Percentiles rank a stretch among this genome's conserved stretches.
phyloP scores from a whole-genome alignment of 176 grass and related monocot species.

The Oryza officinalis region DNA sequence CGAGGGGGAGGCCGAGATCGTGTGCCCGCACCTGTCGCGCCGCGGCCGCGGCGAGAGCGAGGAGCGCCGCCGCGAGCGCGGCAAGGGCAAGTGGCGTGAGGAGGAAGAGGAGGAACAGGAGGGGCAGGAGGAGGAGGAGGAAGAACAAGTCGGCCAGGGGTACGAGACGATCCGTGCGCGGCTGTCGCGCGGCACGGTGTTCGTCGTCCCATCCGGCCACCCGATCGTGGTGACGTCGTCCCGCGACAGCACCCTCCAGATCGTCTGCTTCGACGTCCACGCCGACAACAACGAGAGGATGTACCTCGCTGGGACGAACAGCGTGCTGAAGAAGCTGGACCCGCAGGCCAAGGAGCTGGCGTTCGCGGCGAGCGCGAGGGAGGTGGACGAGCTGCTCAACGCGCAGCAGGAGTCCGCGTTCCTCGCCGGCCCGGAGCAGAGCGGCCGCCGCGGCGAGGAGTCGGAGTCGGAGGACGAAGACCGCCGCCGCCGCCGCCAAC shows the following conservation, averaged over 20 bases:
- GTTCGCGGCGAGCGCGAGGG: constrained; percentile 45
- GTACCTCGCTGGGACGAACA: constrained; percentile 68
- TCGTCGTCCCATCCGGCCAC: constrained; percentile 72
- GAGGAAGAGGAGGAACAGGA: constrained; percentile 4
- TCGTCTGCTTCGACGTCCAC: constrained; percentile 66
- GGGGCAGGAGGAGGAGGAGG: background rate
- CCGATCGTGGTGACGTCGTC: constrained; percentile 54
- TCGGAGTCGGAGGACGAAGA: constrained; percentile 6
- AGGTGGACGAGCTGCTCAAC: constrained; percentile 69
- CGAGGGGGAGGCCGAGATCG: constrained; percentile 50
- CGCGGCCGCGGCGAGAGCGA: background rate
- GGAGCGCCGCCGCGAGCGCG: constrained; percentile 8
- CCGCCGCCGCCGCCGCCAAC: background rate
- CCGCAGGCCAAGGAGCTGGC: constrained; percentile 64
- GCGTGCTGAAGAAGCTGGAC: constrained; percentile 57
- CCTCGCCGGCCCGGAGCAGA: constrained; percentile 46
- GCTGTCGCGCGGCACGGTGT: constrained; percentile 44
- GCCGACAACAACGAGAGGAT: constrained; percentile 67
- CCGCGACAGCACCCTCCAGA: constrained; percentile 49
- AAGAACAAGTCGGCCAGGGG: constrained; percentile 20
- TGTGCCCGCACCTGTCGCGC: constrained; percentile 63
- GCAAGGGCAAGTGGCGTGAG: constrained; percentile 14
- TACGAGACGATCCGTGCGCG: constrained; percentile 47
- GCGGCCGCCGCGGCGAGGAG: background rate
- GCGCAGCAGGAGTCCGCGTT: constrained; percentile 46